Conservation (phyloP, 805 yeast genomes). For the Yarrowia hollandica region DNA sequence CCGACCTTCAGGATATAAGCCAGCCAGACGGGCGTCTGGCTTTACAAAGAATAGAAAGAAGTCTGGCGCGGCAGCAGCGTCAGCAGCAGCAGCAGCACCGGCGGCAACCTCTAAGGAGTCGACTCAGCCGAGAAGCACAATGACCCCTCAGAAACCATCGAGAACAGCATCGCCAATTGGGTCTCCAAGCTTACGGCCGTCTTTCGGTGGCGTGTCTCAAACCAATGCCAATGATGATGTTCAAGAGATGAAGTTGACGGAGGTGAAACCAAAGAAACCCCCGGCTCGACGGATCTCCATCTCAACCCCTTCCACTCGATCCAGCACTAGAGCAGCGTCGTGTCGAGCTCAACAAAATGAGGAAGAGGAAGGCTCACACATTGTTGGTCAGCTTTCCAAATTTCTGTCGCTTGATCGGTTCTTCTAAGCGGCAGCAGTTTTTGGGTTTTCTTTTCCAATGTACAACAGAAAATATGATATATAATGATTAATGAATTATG, state of each 20-base stretch:
- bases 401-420: conserved; percentile 24
- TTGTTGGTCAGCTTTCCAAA: conserved; percentile 23
- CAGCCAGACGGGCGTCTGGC: conserved; percentile 12
- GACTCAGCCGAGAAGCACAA: not conserved
- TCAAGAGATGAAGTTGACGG: not conserved
- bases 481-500: conserved; percentile 22
- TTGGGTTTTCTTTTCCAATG: not conserved
- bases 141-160: not conserved
- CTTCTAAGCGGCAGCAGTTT: not conserved
- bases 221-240: not conserved
- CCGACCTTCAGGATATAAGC: conserved; percentile 7
- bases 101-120: not conserved
- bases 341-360: conserved; percentile 12
- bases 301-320: conserved; percentile 15
- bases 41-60: conserved; percentile 14
- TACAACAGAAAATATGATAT: conserved; percentile 16
- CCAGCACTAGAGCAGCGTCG: conserved; percentile 18
- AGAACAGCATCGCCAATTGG: conserved; percentile 10
- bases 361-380: conserved; percentile 16
- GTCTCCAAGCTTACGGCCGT: conserved; percentile 6
- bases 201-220: not conserved
- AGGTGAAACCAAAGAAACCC: not conserved
- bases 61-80: not conserved
- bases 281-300: conserved; percentile 12
- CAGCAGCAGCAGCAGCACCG: not conserved